These are phyloP conservation scores for Globisporangium spiculum DNA, from an alignment of 352 stramenopile genomes.

Conservation along the genomic window DNA sequence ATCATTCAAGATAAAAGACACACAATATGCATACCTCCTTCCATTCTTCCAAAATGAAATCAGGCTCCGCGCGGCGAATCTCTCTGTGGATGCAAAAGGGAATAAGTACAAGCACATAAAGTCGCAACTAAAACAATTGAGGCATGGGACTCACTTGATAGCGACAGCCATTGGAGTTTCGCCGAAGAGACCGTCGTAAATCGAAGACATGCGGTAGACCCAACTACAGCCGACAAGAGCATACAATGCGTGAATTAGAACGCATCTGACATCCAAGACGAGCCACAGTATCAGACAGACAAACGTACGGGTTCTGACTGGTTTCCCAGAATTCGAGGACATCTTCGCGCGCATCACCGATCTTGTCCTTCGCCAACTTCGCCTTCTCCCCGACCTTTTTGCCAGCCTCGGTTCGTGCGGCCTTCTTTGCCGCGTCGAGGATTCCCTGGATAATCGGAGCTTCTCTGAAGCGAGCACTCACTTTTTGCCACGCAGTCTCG, in stretches of 20 bases:
- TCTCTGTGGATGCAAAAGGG: slow-evolving; percentile 43
- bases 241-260: not conserved
- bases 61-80: slow-evolving; percentile 94
- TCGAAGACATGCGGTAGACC: slow-evolving; percentile 96
- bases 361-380: slow-evolving; percentile 77
- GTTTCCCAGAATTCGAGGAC: slow-evolving; percentile 97
- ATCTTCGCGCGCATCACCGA: slow-evolving; percentile 79
- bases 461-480: slow-evolving; percentile 91
- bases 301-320: slow-evolving; percentile 95
- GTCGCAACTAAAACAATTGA: not conserved
- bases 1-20: not conserved
- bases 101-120: not conserved
- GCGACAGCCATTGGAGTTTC: slow-evolving; percentile 95
- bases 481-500: slow-evolving; percentile 92
- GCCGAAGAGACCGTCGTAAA: slow-evolving; percentile 97
- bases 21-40: slow-evolving; percentile 55
- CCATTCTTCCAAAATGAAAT: slow-evolving; percentile 97
- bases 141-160: slow-evolving; percentile 56
- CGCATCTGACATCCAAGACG: not conserved
- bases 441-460: slow-evolving; percentile 94
- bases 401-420: slow-evolving; percentile 70
- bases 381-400: slow-evolving; percentile 69
- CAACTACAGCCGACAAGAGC: slow-evolving; percentile 36
- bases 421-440: slow-evolving; percentile 76
- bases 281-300: not conserved